Conservation (phyloP, 2,329 filamentous ascomycete species). For the Phoma sp. region DNA sequence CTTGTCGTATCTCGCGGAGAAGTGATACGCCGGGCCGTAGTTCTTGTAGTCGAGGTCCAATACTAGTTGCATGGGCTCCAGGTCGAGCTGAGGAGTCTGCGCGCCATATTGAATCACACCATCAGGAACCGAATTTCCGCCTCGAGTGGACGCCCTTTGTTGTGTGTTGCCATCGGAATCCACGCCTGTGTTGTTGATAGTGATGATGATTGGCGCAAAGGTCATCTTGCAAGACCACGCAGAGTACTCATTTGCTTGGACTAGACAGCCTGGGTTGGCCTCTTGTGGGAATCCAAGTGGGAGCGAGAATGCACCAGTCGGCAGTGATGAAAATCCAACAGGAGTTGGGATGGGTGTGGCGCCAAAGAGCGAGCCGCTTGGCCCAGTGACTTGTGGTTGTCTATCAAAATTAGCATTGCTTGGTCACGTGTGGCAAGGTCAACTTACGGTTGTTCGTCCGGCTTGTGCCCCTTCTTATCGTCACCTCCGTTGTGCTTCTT, state of each 20-base stretch:
- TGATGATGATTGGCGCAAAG: conserved; percentile 43
- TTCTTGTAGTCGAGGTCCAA: conserved; percentile 63
- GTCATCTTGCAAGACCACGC: conserved; percentile 60
- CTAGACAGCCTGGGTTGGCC: conserved; percentile 59
- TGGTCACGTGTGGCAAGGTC: background rate
- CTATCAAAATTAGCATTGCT: conserved; percentile 31
- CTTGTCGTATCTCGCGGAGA: conserved; percentile 69
- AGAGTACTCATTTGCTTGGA: conserved; percentile 52
- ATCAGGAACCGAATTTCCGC: conserved; percentile 45
- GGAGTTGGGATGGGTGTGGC: conserved; percentile 60
- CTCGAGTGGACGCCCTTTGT: conserved; percentile 32
- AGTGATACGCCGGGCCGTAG: conserved; percentile 70
- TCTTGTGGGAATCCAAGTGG: conserved; percentile 57
- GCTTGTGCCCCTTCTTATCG: conserved; percentile 20
- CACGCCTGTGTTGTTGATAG: conserved; percentile 30
- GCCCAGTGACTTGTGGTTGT: conserved; percentile 55
- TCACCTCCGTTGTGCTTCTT: conserved; percentile 41
- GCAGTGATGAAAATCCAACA: conserved; percentile 53
- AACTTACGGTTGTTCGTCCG: conserved; percentile 43
- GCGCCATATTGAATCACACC: conserved; percentile 65
- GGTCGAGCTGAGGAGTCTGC: conserved; percentile 62
- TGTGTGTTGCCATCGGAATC: conserved; percentile 13
- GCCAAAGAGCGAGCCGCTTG: conserved; percentile 57
- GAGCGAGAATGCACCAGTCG: conserved; percentile 59
- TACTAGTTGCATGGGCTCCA: conserved; percentile 62